Evolutionary conservation across 441 rosid species (phyloP).

Genomic region (Adansonia grandidieri): DNA sequence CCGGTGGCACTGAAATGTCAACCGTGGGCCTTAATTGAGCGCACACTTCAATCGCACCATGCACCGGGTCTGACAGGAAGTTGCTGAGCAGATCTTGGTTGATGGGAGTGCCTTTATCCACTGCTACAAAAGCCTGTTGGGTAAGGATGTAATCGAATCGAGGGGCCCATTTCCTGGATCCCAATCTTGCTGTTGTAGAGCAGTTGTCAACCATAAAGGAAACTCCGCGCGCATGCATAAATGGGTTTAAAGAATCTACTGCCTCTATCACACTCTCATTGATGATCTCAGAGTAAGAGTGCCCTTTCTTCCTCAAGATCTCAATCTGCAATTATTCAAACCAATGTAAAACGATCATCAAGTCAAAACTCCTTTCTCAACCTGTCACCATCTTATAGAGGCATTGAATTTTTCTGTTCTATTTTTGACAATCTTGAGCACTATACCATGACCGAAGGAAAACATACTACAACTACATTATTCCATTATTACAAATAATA

Average conservation of each 20-base stretch:
- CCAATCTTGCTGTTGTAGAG: conserved; percentile 46
- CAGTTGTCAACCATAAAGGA: conserved; percentile 88
- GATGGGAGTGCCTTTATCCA: conserved; percentile 60
- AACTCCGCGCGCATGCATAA: conserved; percentile 94
- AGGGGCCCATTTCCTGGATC: conserved; percentile 96
- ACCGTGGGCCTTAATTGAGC: conserved; percentile 85
- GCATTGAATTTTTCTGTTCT: no score
- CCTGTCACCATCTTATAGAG: no score
- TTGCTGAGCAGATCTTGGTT: conserved; percentile 83
- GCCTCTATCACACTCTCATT: conserved; percentile 89
- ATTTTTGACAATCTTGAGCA: no score
- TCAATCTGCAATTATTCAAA: conserved; percentile 61
- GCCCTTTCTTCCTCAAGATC: conserved; percentile 34
- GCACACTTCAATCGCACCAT: conserved; percentile 85
- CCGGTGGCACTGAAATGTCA: conserved; percentile 82
- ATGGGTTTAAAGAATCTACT: conserved; percentile 87
- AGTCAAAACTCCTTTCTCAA: no score
- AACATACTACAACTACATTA: no score
- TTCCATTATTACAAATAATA: no score
- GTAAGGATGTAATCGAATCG: conserved; percentile 79
- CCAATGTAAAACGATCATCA: neutral
- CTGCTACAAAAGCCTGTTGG: conserved; percentile 82
- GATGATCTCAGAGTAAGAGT: conserved; percentile 20
- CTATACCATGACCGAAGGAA: no score
- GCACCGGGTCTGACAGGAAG: conserved; percentile 84